Percentiles rank a stretch among this genome's conserved stretches.
Evolutionary conservation across 2,329 filamentous ascomycete species (phyloP).

Genomic region (Xylaria sp.): DNA sequence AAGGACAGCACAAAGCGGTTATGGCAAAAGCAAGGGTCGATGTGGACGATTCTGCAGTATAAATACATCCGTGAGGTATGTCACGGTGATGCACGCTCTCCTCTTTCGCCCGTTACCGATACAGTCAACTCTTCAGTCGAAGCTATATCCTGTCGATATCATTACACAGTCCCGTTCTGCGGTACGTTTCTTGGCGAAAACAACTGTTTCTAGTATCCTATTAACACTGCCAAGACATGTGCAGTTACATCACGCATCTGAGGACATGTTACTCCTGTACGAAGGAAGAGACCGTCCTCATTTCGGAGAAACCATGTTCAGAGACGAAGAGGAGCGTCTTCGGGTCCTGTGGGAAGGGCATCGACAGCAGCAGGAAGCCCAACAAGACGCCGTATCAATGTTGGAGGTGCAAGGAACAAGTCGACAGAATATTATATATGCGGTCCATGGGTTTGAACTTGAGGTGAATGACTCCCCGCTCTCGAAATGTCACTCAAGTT

Average conservation of each 20-base stretch:
- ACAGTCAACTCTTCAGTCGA: neutral
- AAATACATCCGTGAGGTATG: constrained; percentile 17
- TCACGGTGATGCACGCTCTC: neutral
- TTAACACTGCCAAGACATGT: constrained; percentile 32
- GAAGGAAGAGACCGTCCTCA: constrained; percentile 37
- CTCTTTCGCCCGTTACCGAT: constrained; percentile 10
- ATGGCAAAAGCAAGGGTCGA: neutral
- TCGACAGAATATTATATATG: constrained; percentile 18
- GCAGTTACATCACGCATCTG: constrained; percentile 37
- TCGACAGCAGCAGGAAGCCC: constrained; percentile 26
- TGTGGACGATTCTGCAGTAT: neutral
- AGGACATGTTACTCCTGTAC: constrained; percentile 35
- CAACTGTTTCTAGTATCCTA: neutral
- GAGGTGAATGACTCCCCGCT: constrained; percentile 1
- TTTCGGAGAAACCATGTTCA: constrained; percentile 37
- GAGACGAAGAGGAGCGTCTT: constrained; percentile 33
- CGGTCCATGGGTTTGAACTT: constrained; percentile 11
- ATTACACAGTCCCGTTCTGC: constrained; percentile 14
- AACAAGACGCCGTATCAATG: constrained; percentile 33
- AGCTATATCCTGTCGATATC: constrained; percentile 4
- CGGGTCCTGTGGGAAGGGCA: constrained; percentile 36
- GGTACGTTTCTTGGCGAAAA: constrained; percentile 6
- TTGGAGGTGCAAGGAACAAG: constrained; percentile 36
- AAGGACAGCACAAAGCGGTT: constrained; percentile 12
- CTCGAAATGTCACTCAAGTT: neutral